Evolutionary conservation across 2,329 filamentous ascomycete species (phyloP).

Genomic region (Drechslerella dactyloides): DNA sequence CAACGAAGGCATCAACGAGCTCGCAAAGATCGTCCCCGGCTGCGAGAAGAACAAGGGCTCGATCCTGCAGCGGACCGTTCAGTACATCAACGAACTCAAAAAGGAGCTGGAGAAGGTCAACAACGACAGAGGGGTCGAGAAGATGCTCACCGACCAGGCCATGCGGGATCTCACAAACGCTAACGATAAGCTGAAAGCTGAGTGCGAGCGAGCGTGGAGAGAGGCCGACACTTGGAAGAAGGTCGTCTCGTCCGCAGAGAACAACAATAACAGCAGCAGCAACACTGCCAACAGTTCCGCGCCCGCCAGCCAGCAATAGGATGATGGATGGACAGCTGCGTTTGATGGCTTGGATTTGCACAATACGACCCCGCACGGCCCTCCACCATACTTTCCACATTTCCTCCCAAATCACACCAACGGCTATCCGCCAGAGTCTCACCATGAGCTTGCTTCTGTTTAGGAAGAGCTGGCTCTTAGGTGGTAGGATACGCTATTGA

Average conservation of each 20-base stretch:
- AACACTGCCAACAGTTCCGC: conserved; percentile 21
- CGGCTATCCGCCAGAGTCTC: background rate
- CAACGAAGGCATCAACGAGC: conserved; percentile 97
- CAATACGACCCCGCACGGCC: background rate
- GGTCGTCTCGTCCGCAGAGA: conserved; percentile 49
- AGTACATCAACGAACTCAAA: conserved; percentile 92
- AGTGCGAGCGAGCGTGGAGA: conserved; percentile 77
- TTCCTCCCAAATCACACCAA: background rate
- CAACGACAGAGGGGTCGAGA: conserved; percentile 86
- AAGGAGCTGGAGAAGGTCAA: conserved; percentile 61
- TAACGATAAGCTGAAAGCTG: conserved; percentile 83
- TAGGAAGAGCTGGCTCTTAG: no score
- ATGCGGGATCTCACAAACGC: conserved; percentile 85
- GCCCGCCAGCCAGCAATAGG: conserved; percentile 34
- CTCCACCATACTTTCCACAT: background rate
- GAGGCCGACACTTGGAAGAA: conserved; percentile 82
- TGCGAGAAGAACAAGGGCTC: conserved; percentile 99
- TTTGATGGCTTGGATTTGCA: conserved; percentile 2
- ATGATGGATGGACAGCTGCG: conserved; percentile 48
- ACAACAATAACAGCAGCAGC: conserved; percentile 13
- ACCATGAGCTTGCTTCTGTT: no score
- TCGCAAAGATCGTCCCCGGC: conserved; percentile 94
- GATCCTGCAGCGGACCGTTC: conserved; percentile 88
- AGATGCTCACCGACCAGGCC: conserved; percentile 85
- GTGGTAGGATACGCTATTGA: no score